Base-by-base conservation (phyloP, 768 basidiomycete species). In the Macrolepiota dolichaula region DNA sequence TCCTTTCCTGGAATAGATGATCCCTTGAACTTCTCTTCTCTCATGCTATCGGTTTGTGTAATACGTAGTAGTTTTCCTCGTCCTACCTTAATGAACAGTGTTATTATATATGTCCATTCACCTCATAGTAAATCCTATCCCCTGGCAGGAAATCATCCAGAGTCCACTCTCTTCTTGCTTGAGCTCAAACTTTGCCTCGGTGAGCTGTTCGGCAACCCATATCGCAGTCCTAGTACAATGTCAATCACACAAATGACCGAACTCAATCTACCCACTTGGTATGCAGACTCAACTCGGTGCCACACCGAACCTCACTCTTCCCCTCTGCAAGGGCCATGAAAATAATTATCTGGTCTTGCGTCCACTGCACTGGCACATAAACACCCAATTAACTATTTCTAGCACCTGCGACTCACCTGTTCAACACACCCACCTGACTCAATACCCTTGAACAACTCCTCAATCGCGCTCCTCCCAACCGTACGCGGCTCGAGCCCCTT, bases 1-100 rank as follows among this genome's bases (percentile, higher is more conserved):
- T 92, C 25, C 79, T 94, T 19, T 93, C 92, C 29, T 94, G 92
- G 91, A 93, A 93, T 66, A 84, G 85, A 70, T 87, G 68, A 68
- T 56, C n/a, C 15, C 52, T 13, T 56, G 29, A 44, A 62, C 51
- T 61, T 59, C 64, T n/a, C 17, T n/a, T 19, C 4, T 60, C 56
- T 42, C 58, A 68, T 67, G 56, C 63, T 70, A 66, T 67, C 67
- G 62, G 65, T 63, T 51, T 56, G 63, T 69, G 67, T 72, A 71
- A 70, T 68, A 63, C 63, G 50, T 57, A 50, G n/a, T 37, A 42
- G 22, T 22, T 55, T 37, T 44, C 37, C 24, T 47, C 12, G 7
- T 22, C 35, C 27, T 50, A 50, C 49, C 17, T 15, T 51, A 58
- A 38, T 58, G 46, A 24, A 38, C 22, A 58, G 55, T 38, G 62